These are phyloP conservation scores for Citrus sinensis DNA, from an alignment of 345 rosid genomes.

Conservation along the genomic window DNA sequence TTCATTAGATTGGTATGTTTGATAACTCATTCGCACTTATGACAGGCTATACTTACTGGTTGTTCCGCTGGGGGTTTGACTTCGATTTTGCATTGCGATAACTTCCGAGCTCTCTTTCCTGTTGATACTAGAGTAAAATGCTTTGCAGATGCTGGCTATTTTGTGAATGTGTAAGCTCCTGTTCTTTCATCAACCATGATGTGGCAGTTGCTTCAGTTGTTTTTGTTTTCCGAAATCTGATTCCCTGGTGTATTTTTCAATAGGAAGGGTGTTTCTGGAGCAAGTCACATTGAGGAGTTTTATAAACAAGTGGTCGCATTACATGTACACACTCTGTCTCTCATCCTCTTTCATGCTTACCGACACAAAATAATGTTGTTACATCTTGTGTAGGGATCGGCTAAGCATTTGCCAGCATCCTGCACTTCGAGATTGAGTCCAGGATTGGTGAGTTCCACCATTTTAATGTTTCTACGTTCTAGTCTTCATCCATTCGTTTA, in stretches of 20 bases:
- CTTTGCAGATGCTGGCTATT: constrained; percentile 93
- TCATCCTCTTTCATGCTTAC: background rate
- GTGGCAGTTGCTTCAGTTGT: background rate
- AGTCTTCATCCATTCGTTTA: constrained; percentile 1
- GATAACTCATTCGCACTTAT: constrained; percentile 1
- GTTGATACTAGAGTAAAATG: constrained; percentile 76
- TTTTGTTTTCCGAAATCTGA: constrained; percentile 13
- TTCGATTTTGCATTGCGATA: constrained; percentile 82
- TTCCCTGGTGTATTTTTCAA: background rate
- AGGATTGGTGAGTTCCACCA: constrained; percentile 38
- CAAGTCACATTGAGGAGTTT: constrained; percentile 49
- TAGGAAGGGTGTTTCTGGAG: constrained; percentile 85
- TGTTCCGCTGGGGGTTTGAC: constrained; percentile 98
- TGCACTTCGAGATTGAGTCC: constrained; percentile 70
- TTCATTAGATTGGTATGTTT: background rate
- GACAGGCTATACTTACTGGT: constrained; percentile 82
- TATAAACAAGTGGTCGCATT: constrained; percentile 66
- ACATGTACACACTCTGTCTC: constrained; percentile 48
- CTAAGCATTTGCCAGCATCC: constrained; percentile 68
- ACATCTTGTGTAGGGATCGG: constrained; percentile 61
- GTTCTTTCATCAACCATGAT: background rate
- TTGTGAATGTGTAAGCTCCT: constrained; percentile 69
- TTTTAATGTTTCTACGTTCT: background rate
- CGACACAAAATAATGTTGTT: background rate
- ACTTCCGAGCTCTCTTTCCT: constrained; percentile 68